Evolutionary conservation across 495 filamentous ascomycete genomes (phyloP).

Genomic region (Hyaloscypha finlandica): DNA sequence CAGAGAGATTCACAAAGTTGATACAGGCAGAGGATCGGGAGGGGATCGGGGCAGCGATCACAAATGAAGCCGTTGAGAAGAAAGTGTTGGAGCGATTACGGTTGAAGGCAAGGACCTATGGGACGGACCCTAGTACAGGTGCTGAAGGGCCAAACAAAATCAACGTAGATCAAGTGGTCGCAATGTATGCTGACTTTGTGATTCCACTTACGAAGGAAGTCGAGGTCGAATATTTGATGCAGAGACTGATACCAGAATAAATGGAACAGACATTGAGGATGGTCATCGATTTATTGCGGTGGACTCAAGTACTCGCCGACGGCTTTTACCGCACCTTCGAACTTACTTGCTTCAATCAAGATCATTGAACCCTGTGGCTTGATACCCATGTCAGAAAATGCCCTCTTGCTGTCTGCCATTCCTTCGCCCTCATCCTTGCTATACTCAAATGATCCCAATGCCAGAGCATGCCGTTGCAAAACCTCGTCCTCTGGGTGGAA

Average conservation of each 20-base stretch:
- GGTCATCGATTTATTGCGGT: constrained; percentile 25
- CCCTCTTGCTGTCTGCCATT: constrained; percentile 84
- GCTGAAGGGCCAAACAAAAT: constrained; percentile 63
- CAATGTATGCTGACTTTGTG: constrained; percentile 94
- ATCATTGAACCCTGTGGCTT: constrained; percentile 79
- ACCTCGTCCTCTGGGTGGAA: constrained; percentile 99
- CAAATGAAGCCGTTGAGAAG: constrained; percentile 83
- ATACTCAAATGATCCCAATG: constrained; percentile 68
- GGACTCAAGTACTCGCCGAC: constrained; percentile 68
- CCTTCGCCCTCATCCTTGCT: constrained; percentile 75
- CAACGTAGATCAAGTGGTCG: constrained; percentile 87
- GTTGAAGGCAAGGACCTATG: constrained; percentile 94
- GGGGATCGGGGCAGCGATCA: constrained; percentile 88
- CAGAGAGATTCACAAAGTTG: constrained; percentile 74
- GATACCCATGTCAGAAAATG: constrained; percentile 92
- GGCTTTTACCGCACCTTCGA: constrained; percentile 69
- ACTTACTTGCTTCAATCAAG: constrained; percentile 69
- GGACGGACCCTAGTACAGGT: constrained; percentile 76
- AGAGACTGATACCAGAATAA: constrained; percentile 63
- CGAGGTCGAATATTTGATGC: constrained; percentile 97
- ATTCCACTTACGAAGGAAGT: constrained; percentile 97
- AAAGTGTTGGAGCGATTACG: constrained; percentile 86
- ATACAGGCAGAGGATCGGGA: constrained; percentile 77
- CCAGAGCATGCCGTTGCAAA: constrained; percentile 70
- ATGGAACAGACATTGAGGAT: constrained; percentile 2